Percentiles rank a stretch among this genome's conserved stretches.
These are phyloP conservation scores for Aspergillus cejpii DNA, from an alignment of 2,329 filamentous ascomycete species.

Conservation along the genomic window DNA sequence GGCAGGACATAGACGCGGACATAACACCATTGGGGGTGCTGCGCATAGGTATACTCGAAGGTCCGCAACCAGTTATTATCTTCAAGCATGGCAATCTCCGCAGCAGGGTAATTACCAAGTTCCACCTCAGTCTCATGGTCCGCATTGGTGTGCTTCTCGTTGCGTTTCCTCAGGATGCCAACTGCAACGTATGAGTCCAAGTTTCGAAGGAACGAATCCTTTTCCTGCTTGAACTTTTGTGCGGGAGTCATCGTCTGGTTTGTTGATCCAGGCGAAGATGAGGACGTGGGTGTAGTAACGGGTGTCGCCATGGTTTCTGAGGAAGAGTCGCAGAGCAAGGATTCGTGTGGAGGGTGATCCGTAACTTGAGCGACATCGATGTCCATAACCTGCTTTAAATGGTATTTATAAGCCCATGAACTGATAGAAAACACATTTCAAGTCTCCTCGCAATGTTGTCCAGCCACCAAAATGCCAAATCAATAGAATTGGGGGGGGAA, in stretches of 20 bases:
- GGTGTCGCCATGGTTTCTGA: background rate
- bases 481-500: background rate
- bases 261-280: constrained; percentile 3
- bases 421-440: too few relatives aligned
- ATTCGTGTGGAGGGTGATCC: background rate
- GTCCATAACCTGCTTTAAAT: background rate
- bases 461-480: too few relatives aligned
- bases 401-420: too few relatives aligned
- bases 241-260: background rate
- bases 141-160: background rate
- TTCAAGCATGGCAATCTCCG: constrained; percentile 25
- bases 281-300: background rate
- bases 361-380: background rate
- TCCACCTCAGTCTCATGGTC: background rate
- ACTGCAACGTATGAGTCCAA: constrained; percentile 26
- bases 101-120: constrained; percentile 12
- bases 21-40: constrained; percentile 16
- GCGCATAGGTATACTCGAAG: constrained; percentile 13
- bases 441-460: too few relatives aligned
- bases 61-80: constrained; percentile 35
- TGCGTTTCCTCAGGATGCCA: constrained; percentile 24
- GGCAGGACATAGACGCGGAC: constrained; percentile 38
- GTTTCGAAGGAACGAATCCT: constrained; percentile 8
- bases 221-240: constrained; percentile 4
- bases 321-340: background rate